Conservation (phyloP, 306 rosid genomes). For the Vigna nakashimae region DNA sequence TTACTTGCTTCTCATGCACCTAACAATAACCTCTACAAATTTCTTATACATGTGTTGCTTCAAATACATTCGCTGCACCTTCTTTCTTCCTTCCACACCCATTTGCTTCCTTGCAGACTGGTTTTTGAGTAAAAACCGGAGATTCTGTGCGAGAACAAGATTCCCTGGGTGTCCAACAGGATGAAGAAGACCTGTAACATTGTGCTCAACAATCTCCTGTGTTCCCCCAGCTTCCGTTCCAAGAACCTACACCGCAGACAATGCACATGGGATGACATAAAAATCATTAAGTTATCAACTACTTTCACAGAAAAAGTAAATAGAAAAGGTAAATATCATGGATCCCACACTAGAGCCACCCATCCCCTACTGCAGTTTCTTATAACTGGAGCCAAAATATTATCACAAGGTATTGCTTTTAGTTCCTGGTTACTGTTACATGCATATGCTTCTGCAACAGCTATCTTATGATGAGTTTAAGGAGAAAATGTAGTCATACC, state of each 20-base stretch:
- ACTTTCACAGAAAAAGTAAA: not conserved
- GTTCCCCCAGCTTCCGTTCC: slow-evolving; percentile 98
- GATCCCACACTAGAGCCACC: not conserved
- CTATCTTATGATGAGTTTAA: not conserved
- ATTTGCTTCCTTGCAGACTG: slow-evolving; percentile 71
- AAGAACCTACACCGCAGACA: slow-evolving; percentile 65
- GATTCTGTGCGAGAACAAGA: slow-evolving; percentile 62
- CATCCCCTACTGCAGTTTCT: not conserved
- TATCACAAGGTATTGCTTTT: not conserved
- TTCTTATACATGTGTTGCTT: slow-evolving; percentile 89
- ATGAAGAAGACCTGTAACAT: slow-evolving; percentile 91
- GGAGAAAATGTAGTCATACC: slow-evolving; percentile 60
- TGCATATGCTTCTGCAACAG: not conserved
- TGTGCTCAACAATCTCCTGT: slow-evolving; percentile 83
- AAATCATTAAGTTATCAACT: not conserved
- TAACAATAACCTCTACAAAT: slow-evolving; percentile 82
- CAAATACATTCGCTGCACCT: slow-evolving; percentile 79
- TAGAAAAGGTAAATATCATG: not conserved
- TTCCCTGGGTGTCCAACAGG: slow-evolving; percentile 75
- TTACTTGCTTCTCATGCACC: slow-evolving; percentile 85
- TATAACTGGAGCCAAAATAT: not conserved
- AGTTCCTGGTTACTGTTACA: slow-evolving; percentile 8
- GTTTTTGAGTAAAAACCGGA: slow-evolving; percentile 69
- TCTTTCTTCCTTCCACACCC: slow-evolving; percentile 82
- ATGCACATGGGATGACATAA: not conserved